phyloP scores from a whole-genome alignment of 805 yeast genomes.

The Jamesozyma lodderae region DNA sequence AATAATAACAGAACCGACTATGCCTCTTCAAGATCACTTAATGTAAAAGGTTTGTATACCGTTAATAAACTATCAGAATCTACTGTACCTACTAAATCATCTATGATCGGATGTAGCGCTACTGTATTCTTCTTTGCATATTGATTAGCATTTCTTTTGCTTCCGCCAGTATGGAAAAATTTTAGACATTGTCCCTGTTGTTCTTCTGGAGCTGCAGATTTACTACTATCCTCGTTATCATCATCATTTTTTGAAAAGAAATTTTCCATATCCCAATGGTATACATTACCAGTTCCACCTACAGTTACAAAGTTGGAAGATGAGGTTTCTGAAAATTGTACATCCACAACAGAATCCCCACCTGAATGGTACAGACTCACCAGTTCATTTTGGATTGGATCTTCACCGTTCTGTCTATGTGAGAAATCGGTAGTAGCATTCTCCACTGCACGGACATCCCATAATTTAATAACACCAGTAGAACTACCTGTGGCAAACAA shows the following conservation, averaged over 20 bases:
- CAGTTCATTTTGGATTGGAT: conserved; percentile 23
- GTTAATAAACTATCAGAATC: conserved; percentile 23
- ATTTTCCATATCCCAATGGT: conserved; percentile 32
- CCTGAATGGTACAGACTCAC: conserved; percentile 24
- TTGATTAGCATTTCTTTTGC: conserved; percentile 14
- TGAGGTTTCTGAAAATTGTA: conserved; percentile 24
- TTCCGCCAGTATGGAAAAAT: conserved; percentile 26
- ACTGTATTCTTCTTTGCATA: conserved; percentile 20
- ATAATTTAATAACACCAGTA: conserved; percentile 27
- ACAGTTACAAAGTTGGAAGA: conserved; percentile 27
- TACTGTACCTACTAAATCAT: conserved; percentile 21
- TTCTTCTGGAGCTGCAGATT: conserved; percentile 29
- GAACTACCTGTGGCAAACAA: conserved; percentile 27
- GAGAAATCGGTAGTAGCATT: conserved; percentile 20
- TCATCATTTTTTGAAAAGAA: conserved; percentile 37
- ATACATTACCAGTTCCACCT: conserved; percentile 28
- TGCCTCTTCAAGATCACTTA: conserved; percentile 3
- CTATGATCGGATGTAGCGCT: conserved; percentile 24
- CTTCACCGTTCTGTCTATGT: conserved; percentile 23
- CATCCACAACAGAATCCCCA: conserved; percentile 28
- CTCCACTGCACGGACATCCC: conserved; percentile 29
- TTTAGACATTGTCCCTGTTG: conserved; percentile 25
- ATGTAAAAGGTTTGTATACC: conserved; percentile 21
- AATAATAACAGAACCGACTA: not conserved
- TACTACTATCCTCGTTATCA: conserved; percentile 31